Evolutionary conservation across 331 rosid genomes (phyloP), one percentile per base, ranked within the genome.

Genomic region (Malus hybrid): DNA sequence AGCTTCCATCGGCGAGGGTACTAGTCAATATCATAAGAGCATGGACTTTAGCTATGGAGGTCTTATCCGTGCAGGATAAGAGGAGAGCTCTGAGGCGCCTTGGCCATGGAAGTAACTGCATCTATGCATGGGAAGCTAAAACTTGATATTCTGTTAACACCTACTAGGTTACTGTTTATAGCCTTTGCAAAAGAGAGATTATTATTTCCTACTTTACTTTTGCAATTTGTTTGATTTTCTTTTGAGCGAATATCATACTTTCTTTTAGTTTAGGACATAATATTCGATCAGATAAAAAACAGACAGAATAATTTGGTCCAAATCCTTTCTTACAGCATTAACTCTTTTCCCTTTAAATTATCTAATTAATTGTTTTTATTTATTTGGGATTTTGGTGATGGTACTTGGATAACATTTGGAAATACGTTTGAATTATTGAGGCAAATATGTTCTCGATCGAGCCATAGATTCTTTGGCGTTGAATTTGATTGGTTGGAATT

Each of bases 21-120:
- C 86, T 84, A 1, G 84, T 76, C 65, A 80, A 65, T 42, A 86
- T 60, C 69, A 81, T 11, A 29, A 86, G 71, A 73, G 90, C 88
- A 22, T 83, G 88, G 28, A 82, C 10, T 69, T 84, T 79, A 22
- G 60, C 73, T 60, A 84, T 39, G 63, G 81, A 79, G 6, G 65
- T 29, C 68, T 67, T 84, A 63, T 81, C 80, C 63, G 77, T 56
- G 71, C 88, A 81, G 52, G 80, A 42, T 65, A 39, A 36, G 54
- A 86, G 80, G 59, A 81, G 77, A 73, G 79, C 20, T 55, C 31
- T 82, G 55, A 86, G 72, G 76, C 57, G 81, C 56, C 50, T 81
- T 55, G 77, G 70, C 74, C 85, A 74, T 77, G 77, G 84, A 81
- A 61, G 19, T 14, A 73, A 76, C 66, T 65, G 18, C 87, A 81